These are phyloP conservation scores for Kwoniella mangroviensis DNA, from an alignment of 768 basidiomycete species.

Conservation along the genomic window DNA sequence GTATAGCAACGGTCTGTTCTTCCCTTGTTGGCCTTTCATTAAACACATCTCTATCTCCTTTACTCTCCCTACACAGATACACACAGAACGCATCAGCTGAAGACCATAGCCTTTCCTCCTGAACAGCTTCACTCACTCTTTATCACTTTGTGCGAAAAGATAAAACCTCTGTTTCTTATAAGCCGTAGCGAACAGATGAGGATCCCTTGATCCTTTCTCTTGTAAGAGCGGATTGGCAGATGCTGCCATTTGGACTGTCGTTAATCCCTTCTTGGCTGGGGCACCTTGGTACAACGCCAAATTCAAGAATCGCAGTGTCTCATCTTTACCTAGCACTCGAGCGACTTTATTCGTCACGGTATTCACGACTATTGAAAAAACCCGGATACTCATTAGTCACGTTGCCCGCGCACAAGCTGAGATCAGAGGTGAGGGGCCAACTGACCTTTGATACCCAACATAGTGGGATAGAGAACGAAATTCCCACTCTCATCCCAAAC, in stretches of 20 bases:
- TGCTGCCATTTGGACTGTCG: constrained; percentile 92
- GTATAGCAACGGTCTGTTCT: constrained; percentile 79
- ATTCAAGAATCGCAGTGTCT: constrained; percentile 86
- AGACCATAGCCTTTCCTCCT: too few species aligned
- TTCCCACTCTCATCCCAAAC: constrained; percentile 99
- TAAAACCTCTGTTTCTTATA: constrained; percentile 93
- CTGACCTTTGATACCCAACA: constrained; percentile 92
- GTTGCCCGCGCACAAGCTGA: too few species aligned
- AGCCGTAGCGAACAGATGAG: constrained; percentile 88
- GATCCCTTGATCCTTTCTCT: constrained; percentile 80
- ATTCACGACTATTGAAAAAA: constrained; percentile 75
- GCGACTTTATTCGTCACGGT: constrained; percentile 90
- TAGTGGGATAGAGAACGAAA: constrained; percentile 88
- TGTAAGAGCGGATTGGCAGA: constrained; percentile 94
- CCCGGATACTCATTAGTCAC: background rate
- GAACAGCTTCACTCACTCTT: constrained; percentile 68
- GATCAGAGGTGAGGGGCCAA: background rate
- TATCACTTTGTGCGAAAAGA: constrained; percentile 86
- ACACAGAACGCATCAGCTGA: background rate
- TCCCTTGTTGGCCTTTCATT: constrained; percentile 97
- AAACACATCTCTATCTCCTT: constrained; percentile 89
- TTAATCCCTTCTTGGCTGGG: constrained; percentile 81
- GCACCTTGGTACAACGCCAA: constrained; percentile 90
- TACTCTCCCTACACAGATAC: constrained; percentile 39
- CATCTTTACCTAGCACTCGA: constrained; percentile 88